These are phyloP conservation scores for Yarrowia galli DNA, from an alignment of 1,139 yeast species.

Conservation along the genomic window DNA sequence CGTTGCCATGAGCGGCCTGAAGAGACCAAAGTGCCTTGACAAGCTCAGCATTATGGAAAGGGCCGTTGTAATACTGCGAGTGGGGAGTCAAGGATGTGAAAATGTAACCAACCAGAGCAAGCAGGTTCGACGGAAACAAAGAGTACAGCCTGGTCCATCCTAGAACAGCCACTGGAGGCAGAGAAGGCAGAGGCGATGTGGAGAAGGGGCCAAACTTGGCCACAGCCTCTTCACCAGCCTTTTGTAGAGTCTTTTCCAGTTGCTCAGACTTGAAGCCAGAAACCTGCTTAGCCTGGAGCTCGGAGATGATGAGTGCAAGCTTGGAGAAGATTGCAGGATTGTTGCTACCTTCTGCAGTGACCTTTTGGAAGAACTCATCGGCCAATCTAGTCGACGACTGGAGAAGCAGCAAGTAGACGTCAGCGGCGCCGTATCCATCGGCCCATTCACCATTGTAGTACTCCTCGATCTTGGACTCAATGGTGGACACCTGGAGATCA, in stretches of 20 bases:
- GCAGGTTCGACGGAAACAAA: slow-evolving; percentile 13
- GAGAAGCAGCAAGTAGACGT: slow-evolving; percentile 18
- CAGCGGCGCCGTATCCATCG: slow-evolving; percentile 25
- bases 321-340: slow-evolving; percentile 35
- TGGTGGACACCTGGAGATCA: slow-evolving; percentile 4
- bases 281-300: slow-evolving; percentile 9
- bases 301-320: slow-evolving; percentile 16
- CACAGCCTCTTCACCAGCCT: slow-evolving; percentile 19
- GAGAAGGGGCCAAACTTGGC: slow-evolving; percentile 17
- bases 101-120: slow-evolving; percentile 24
- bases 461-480: slow-evolving; percentile 37
- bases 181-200: slow-evolving; percentile 3
- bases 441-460: slow-evolving; percentile 44
- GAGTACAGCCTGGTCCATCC: slow-evolving; percentile 28
- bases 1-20: slow-evolving; percentile 47
- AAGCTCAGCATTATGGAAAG: slow-evolving; percentile 63
- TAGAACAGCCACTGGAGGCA: slow-evolving; percentile 25
- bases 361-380: slow-evolving; percentile 19
- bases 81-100: slow-evolving; percentile 27
- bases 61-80: slow-evolving; percentile 35
- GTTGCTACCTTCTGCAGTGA: slow-evolving; percentile 8
- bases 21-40: slow-evolving; percentile 57
- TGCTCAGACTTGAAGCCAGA: slow-evolving; percentile 30
- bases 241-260: neutral
- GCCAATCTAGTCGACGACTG: slow-evolving; percentile 13